Conservation (phyloP, 495 filamentous ascomycete species). For the Margaritispora aquatica region DNA sequence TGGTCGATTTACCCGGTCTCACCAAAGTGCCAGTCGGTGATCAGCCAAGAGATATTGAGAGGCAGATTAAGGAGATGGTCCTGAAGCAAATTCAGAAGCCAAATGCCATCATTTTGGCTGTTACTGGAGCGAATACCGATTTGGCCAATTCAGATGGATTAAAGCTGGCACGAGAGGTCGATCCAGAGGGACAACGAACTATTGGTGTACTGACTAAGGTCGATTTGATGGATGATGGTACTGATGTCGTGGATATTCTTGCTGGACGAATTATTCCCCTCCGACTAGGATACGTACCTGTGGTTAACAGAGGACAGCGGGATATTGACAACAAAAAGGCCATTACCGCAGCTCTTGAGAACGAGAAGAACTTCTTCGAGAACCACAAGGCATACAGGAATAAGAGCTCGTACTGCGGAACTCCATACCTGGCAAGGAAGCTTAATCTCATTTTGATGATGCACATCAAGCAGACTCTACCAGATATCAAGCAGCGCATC, state of each 20-base stretch:
- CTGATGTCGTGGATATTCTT: constrained; percentile 98
- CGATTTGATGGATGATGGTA: constrained; percentile 98
- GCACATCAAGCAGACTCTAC: constrained; percentile 99
- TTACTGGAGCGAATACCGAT: constrained; percentile 95
- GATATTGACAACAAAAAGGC: constrained; percentile 96
- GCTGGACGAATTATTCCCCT: constrained; percentile 96
- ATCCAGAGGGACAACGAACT: constrained; percentile 95
- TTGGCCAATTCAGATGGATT: constrained; percentile 97
- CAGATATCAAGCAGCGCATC: constrained; percentile 97
- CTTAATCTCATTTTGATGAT: constrained; percentile 99
- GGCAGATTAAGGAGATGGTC: constrained; percentile 97
- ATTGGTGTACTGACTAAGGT: constrained; percentile 99
- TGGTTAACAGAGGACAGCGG: constrained; percentile 97
- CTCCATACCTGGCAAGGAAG: constrained; percentile 92
- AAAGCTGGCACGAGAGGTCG: constrained; percentile 94
- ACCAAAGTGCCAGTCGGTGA: constrained; percentile 98
- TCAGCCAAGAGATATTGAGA: constrained; percentile 97
- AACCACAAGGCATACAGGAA: constrained; percentile 98
- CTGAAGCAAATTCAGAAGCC: constrained; percentile 97
- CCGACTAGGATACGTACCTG: constrained; percentile 93
- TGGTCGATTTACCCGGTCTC: constrained; percentile 95
- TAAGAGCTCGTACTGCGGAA: constrained; percentile 97
- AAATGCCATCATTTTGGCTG: constrained; percentile 96
- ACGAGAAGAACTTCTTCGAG: constrained; percentile 96
- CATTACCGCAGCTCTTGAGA: constrained; percentile 88